Percentiles rank a stretch among this genome's conserved stretches.
phyloP scores from a whole-genome alignment of 2,329 filamentous ascomycete genomes.

The Aspergillus transmontanensis region DNA sequence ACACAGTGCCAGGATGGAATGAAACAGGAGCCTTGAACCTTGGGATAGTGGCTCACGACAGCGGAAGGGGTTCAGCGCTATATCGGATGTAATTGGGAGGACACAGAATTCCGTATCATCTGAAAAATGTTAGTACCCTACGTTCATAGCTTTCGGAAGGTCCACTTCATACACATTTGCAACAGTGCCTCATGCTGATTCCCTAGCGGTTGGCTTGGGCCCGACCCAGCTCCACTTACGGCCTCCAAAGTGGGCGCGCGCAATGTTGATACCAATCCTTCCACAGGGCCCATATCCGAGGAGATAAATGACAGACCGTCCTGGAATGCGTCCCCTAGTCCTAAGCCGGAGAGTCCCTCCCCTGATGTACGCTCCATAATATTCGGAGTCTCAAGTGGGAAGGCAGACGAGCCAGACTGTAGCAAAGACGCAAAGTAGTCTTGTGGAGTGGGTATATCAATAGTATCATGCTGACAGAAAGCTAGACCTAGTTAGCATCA shows the following conservation, averaged over 20 bases:
- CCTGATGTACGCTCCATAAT: background rate
- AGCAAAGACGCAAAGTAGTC: background rate
- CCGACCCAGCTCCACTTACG: background rate
- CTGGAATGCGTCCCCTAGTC: background rate
- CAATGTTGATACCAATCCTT: conserved; percentile 2
- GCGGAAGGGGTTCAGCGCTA: conserved; percentile 37
- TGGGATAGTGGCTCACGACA: conserved; percentile 23
- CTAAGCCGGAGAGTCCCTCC: background rate
- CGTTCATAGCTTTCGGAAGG: too few species aligned
- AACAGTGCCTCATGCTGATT: conserved; percentile 10
- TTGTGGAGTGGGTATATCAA: background rate
- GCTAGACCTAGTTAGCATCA: background rate
- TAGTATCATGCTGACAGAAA: background rate
- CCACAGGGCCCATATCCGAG: background rate
- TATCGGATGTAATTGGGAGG: conserved; percentile 36
- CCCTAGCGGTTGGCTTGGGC: background rate
- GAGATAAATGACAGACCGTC: background rate
- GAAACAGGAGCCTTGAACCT: conserved; percentile 33
- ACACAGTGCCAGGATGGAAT: conserved; percentile 27
- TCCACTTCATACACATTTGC: conserved; percentile 5
- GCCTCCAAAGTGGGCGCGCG: background rate
- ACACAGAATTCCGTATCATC: conserved; percentile 41
- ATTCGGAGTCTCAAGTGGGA: background rate
- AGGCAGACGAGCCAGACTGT: background rate
- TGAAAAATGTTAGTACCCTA: conserved; percentile 14